A percentile compares a stretch with the other conserved stretches of the same genome.
Conservation (phyloP, 2,329 filamentous ascomycete species). For the Sclerotinia sclerotiorum region DNA sequence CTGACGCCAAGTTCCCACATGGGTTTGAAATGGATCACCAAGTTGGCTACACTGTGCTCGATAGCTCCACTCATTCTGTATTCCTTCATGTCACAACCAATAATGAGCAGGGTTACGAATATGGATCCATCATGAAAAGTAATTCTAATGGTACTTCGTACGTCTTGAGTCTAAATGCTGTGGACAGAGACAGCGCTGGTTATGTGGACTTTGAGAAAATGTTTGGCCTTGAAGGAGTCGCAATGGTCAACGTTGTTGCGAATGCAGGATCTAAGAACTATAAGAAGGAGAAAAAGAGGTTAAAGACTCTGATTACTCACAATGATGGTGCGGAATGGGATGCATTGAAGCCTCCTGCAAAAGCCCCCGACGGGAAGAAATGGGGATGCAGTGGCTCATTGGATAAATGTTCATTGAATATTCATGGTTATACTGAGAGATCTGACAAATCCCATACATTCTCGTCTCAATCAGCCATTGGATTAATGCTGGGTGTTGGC, state of each 20-base stretch:
- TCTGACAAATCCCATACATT: conserved; percentile 79
- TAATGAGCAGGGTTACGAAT: conserved; percentile 61
- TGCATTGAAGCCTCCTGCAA: conserved; percentile 68
- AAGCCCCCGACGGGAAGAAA: conserved; percentile 68
- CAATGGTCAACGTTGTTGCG: conserved; percentile 78
- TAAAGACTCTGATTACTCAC: conserved; percentile 91
- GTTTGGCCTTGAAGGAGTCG: conserved; percentile 85
- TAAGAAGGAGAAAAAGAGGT: conserved; percentile 67
- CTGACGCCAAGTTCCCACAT: conserved; percentile 78
- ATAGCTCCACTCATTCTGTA: conserved; percentile 90
- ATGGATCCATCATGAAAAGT: conserved; percentile 91
- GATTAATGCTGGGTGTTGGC: conserved; percentile 85
- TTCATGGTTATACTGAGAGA: conserved; percentile 95
- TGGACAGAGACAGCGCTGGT: conserved; percentile 74
- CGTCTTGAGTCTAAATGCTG: conserved; percentile 74
- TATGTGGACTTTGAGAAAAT: conserved; percentile 98
- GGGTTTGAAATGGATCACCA: conserved; percentile 79
- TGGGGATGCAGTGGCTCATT: conserved; percentile 67
- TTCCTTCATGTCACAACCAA: conserved; percentile 91
- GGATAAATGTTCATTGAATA: conserved; percentile 77
- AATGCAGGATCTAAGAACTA: conserved; percentile 61
- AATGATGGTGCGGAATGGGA: conserved; percentile 92
- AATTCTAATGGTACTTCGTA: conserved; percentile 98
- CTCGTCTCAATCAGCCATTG: conserved; percentile 83
- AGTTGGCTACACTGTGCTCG: conserved; percentile 86